Evolutionary conservation across 768 basidiomycete genomes (phyloP).

Genomic region (Cystobasidium tubakii): DNA sequence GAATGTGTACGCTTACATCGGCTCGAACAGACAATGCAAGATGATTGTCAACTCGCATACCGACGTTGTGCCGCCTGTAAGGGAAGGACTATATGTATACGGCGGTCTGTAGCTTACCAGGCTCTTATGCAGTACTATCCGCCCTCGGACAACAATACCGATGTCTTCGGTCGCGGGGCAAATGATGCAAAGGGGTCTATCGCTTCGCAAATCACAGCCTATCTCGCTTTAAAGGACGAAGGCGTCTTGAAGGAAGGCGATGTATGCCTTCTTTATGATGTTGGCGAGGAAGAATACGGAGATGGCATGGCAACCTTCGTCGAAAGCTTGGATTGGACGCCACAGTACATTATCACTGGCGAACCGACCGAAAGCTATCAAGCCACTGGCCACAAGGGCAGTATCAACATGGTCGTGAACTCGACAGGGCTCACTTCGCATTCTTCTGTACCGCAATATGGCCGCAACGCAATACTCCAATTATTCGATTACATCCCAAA

Average conservation of each 20-base stretch:
- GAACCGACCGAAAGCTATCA: slow-evolving; percentile 17
- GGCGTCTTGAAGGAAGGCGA: slow-evolving; percentile 17
- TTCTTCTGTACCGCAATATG: slow-evolving; percentile 25
- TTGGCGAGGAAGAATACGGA: slow-evolving; percentile 19
- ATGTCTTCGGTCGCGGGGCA: slow-evolving; percentile 10
- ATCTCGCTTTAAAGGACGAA: background rate
- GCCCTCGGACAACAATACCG: slow-evolving; percentile 22
- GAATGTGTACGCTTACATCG: slow-evolving; percentile 20
- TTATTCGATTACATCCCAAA: slow-evolving; percentile 16
- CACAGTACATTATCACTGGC: slow-evolving; percentile 13
- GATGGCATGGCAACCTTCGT: slow-evolving; percentile 27
- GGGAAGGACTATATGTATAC: background rate
- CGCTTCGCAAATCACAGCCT: slow-evolving; percentile 11
- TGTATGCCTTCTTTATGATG: slow-evolving; percentile 24
- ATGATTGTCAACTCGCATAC: slow-evolving; percentile 33
- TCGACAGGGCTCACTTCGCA: slow-evolving; percentile 15
- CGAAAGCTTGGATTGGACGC: slow-evolving; percentile 14
- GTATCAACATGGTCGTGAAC: slow-evolving; percentile 25
- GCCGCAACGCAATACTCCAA: slow-evolving; percentile 17
- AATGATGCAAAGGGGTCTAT: slow-evolving; percentile 23
- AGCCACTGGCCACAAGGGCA: slow-evolving; percentile 25
- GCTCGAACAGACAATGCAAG: slow-evolving; percentile 11
- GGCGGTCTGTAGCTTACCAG: background rate
- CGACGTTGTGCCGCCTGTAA: slow-evolving; percentile 22
- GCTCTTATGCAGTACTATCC: background rate